Conservation (phyloP, 2,329 filamentous ascomycete genomes). For the Pyrenophora teres region DNA sequence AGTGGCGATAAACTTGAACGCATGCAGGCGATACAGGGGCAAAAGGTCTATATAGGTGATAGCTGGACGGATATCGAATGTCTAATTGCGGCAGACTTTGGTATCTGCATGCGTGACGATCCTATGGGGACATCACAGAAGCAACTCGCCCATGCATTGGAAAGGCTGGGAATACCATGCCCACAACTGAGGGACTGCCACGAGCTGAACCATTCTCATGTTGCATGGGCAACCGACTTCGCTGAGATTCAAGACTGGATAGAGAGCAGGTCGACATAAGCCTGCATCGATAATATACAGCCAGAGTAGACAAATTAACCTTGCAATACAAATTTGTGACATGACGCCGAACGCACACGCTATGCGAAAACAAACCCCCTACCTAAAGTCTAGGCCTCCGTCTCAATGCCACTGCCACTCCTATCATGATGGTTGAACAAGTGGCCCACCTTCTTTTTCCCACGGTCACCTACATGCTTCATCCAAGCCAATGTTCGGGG, state of each 20-base stretch:
- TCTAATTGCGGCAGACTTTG: conserved; percentile 51
- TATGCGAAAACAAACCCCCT: background rate
- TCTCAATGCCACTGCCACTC: conserved; percentile 64
- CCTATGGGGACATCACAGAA: conserved; percentile 41
- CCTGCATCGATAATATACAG: background rate
- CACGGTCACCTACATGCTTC: conserved; percentile 61
- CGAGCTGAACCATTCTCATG: conserved; percentile 12
- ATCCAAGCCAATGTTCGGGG: conserved; percentile 62
- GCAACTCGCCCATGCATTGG: conserved; percentile 42
- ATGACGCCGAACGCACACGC: conserved; percentile 11
- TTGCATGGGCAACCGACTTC: conserved; percentile 36
- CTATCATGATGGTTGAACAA: conserved; percentile 63
- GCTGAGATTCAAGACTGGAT: conserved; percentile 14
- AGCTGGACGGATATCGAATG: conserved; percentile 55
- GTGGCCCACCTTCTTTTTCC: conserved; percentile 52
- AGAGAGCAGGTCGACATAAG: background rate
- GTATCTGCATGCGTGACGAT: conserved; percentile 53
- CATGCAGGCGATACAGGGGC: conserved; percentile 7
- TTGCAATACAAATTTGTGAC: background rate
- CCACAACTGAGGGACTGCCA: conserved; percentile 23
- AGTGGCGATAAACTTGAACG: conserved; percentile 49
- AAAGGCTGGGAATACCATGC: conserved; percentile 36
- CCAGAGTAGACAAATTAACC: background rate
- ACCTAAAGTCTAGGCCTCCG: conserved; percentile 60
- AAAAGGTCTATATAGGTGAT: conserved; percentile 54